Evolutionary conservation across 228 moss, liverwort and hornwort genomes (phyloP).

Genomic region (Sphagnum fallax): DNA sequence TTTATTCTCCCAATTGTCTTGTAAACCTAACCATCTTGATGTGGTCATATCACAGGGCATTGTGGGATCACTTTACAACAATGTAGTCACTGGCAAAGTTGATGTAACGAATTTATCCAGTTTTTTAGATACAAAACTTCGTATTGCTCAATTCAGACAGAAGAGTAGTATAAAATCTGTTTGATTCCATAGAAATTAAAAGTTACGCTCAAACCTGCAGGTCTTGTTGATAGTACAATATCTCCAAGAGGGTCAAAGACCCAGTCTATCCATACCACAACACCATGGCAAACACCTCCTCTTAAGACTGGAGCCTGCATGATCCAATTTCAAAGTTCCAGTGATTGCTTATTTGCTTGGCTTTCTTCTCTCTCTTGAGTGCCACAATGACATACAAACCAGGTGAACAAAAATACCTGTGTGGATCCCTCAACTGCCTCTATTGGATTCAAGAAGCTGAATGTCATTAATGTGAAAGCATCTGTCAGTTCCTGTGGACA

Average conservation of each 20-base stretch:
- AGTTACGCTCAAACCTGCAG: conserved; percentile 29
- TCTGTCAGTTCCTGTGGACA: conserved; percentile 59
- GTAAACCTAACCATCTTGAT: background rate
- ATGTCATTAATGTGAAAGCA: conserved; percentile 54
- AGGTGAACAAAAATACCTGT: conserved; percentile 20
- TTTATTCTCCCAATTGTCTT: too few species aligned
- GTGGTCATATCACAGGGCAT: background rate
- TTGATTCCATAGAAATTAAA: background rate
- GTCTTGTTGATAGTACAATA: conserved; percentile 49
- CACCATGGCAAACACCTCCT: conserved; percentile 42
- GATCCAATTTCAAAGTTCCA: background rate
- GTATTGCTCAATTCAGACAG: background rate
- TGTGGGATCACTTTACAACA: too few species aligned
- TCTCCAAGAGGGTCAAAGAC: conserved; percentile 29
- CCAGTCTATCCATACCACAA: conserved; percentile 74
- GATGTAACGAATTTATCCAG: background rate
- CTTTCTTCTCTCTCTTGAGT: background rate
- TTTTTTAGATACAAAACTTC: background rate
- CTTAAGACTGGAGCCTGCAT: conserved; percentile 27
- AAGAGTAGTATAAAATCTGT: background rate
- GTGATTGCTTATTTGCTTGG: background rate
- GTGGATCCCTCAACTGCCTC: conserved; percentile 40
- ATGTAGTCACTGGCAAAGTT: too few species aligned
- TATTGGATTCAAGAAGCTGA: conserved; percentile 58
- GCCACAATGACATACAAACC: background rate